Base-by-base conservation (phyloP, 225 moss, liverwort and hornwort species). In the Physcomitrellopsis africana region DNA sequence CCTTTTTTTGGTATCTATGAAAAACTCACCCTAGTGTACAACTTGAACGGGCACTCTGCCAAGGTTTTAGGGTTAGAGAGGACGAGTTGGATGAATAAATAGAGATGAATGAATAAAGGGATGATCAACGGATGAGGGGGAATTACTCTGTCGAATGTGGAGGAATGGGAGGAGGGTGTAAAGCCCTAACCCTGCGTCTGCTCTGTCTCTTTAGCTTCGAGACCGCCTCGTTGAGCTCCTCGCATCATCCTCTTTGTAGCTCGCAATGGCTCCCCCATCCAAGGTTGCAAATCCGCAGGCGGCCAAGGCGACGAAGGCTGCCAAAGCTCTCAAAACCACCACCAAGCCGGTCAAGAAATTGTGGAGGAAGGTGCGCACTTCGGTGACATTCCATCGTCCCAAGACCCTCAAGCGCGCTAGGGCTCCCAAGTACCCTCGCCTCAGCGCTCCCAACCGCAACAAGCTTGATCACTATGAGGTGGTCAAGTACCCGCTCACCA, bases 381-480 rank as follows among this genome's bases (percentile, higher is more conserved):
- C 94, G 5, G 94, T 94, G 15, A 92, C 92, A 0, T 94, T 94
- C 72, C 94, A 94, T 58, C 80, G 92, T 3, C 94, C 94, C 17
- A 94, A 86, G 77, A 94, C 94, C 2, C 77, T 92, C 45, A 90
- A 94, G 87, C 83, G 87, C 24, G 86, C 89, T 22, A 75, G 94
- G 13, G 32, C 74, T 10, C 94, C 94, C 45, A 94, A 94, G 87
- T 94, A 94, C 72, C 92, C 94, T 0, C 90, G 92, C 45, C 75
- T 90, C 10, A 92, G 92, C 75, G 94, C 92, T 20, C 90, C 92
- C 13, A 27, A 84, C 16, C 85, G 94, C 72, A 82, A 92, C 81
- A 92, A 92, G 78, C 94, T 94, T 20, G 92, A 94, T 44, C 94
- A 94, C 22, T 94, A 94, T 67, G 90, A 92, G 90, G 94, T 94